Base-by-base conservation (phyloP, 1,284 basidiomycete species). In the Phellopilus nigrolimitatus region DNA sequence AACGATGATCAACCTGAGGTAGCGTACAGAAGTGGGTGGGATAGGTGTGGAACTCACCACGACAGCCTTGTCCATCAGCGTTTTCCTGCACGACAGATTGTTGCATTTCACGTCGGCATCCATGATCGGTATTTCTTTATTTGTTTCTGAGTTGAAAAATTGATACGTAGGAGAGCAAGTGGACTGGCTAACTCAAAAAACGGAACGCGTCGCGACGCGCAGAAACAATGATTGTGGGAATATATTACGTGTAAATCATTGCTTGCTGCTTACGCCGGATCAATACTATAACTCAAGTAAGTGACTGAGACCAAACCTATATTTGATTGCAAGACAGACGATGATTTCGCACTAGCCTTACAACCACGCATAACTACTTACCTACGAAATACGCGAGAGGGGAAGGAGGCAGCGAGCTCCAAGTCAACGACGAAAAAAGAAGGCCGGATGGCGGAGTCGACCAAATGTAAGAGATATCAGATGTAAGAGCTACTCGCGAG, bases 1-100 rank as follows among this genome's bases (percentile, higher is more conserved):
- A 13, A 17, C 13, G 30, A 25, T 28, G 8, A 30, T 45, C 4
- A 51, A 15, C 19, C 3, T n/a, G 9, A 17, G 10, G 15, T 9
- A 27, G 8, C n/a, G 19, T 21, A 9, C 24, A 24, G 43, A 30
- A 49, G 44, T 15, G 43, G 55, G 42, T 34, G 19, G 47, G 38
- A 47, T 41, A 49, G 28, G 53, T n/a, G n/a, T n/a, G n/a, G n/a
- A 15, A 72, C 84, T 66, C 60, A 89, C 86, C 57, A 91, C 88
- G 13, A 91, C 88, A 1, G 88, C 88, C 65, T 88, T 90, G 60
- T 89, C 88, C 1, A 71, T 70, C 45, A 91, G 64, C 1, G 72
- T 56, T 59, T 74, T 76, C 52, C 87, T 76, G 64, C 87, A 89
- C 24, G 78, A 82, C 50, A 88, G 70, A 31, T 80, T 74, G 64